phyloP scores from a whole-genome alignment of 164 flowering plant species.

The Berberis thunbergii region DNA sequence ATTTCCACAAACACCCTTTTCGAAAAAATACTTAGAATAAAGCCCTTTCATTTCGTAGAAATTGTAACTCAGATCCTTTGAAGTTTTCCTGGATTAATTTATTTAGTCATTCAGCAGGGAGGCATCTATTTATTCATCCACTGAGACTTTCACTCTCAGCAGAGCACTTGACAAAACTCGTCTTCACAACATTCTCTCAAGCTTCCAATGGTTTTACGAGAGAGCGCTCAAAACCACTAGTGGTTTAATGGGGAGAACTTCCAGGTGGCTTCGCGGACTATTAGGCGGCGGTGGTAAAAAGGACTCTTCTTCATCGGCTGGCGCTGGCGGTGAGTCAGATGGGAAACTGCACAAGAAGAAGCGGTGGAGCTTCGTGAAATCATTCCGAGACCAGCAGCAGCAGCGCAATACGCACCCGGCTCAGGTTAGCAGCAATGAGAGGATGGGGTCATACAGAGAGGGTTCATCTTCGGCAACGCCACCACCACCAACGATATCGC shows the following conservation, averaged over 20 bases:
- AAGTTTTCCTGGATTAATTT: no score
- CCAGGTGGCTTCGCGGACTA: slow-evolving; percentile 49
- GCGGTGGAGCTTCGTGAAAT: slow-evolving; percentile 32
- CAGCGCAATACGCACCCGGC: not conserved
- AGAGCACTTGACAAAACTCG: no score
- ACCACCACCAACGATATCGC: no score
- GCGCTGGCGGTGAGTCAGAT: not conserved
- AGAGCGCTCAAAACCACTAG: slow-evolving; percentile 1
- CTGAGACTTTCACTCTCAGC: no score
- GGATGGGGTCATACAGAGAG: slow-evolving; percentile 14
- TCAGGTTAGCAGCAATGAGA: not conserved
- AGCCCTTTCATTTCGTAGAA: no score
- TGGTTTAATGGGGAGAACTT: slow-evolving; percentile 34
- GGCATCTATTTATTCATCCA: no score
- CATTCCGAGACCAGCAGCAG: slow-evolving; percentile 3
- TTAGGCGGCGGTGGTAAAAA: slow-evolving; percentile 29
- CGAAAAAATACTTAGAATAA: no score
- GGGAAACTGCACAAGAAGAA: slow-evolving; percentile 25
- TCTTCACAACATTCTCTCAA: no score
- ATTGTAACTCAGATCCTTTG: no score
- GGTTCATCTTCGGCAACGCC: not conserved
- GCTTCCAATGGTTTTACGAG: no score
- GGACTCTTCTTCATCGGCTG: slow-evolving; percentile 3
- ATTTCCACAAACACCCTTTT: no score
- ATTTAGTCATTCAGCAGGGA: no score